Conservation (phyloP, 2,329 filamentous ascomycete genomes). For the Nothomitra cinnamomea region DNA sequence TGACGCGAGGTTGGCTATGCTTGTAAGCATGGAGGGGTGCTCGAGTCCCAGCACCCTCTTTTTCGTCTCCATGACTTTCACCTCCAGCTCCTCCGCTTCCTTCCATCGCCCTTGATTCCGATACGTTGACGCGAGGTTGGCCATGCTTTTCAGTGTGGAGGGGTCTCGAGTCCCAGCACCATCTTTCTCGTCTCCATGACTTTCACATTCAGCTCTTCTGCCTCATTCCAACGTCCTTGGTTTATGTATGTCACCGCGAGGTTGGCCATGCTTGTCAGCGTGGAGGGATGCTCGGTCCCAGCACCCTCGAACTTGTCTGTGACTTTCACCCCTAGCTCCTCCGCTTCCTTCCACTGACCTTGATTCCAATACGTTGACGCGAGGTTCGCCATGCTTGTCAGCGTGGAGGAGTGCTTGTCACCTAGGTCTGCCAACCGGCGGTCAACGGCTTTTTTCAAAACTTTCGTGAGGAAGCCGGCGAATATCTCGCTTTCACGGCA, state of each 20-base stretch:
- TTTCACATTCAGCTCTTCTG: background rate
- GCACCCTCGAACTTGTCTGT: background rate
- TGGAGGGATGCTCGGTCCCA: conserved; percentile 1
- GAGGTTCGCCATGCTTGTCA: background rate
- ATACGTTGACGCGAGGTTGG: background rate
- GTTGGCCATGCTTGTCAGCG: background rate
- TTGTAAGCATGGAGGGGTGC: background rate
- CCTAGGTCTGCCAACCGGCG: background rate
- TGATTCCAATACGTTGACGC: background rate
- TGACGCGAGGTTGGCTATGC: no score
- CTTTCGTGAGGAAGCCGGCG: background rate
- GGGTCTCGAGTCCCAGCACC: conserved; percentile 1
- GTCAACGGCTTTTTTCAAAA: background rate
- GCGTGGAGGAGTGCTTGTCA: background rate
- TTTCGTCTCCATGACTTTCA: background rate
- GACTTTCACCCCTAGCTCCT: background rate
- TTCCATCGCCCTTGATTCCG: background rate
- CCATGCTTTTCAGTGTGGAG: background rate
- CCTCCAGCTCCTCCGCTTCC: background rate
- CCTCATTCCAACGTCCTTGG: background rate
- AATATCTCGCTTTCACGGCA: background rate
- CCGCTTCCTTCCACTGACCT: background rate
- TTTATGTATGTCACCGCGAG: background rate
- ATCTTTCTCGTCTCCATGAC: background rate
- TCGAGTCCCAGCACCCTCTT: background rate